A percentile compares a stretch with the other conserved stretches of the same genome.
These are phyloP conservation scores for Cladosporium colombiae DNA, from an alignment of 2,329 filamentous ascomycete species.

Conservation along the genomic window DNA sequence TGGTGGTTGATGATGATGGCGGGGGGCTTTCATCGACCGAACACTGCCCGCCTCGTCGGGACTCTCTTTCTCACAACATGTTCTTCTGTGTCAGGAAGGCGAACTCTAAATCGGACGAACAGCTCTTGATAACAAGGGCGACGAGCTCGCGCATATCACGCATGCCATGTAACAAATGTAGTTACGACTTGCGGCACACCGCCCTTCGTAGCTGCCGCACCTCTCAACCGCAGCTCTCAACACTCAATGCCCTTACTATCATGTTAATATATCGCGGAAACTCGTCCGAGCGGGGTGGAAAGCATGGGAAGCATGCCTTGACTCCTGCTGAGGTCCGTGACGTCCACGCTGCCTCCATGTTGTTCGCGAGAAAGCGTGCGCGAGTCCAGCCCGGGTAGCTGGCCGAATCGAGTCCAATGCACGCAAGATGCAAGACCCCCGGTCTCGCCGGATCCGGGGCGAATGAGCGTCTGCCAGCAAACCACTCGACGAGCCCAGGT, in stretches of 20 bases:
- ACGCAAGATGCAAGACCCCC: slow-evolving; percentile 13
- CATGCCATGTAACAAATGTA: background rate
- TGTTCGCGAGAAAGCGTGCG: slow-evolving; percentile 7
- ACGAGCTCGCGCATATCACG: background rate
- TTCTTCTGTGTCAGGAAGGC: background rate
- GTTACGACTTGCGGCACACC: slow-evolving; percentile 3
- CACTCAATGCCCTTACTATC: slow-evolving; percentile 1
- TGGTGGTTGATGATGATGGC: background rate
- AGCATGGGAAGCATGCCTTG: background rate
- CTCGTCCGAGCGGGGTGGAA: background rate
- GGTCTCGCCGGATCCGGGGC: slow-evolving; percentile 26
- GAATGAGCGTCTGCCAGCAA: slow-evolving; percentile 33
- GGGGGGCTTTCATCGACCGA: background rate
- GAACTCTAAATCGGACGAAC: background rate
- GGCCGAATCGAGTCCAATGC: slow-evolving; percentile 11
- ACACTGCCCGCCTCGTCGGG: background rate
- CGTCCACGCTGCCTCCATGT: slow-evolving; percentile 1
- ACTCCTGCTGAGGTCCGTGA: slow-evolving; percentile 9
- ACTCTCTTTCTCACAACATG: background rate
- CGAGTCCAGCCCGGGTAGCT: background rate
- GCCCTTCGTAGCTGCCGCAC: background rate
- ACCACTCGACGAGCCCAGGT: slow-evolving; percentile 20
- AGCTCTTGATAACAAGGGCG: slow-evolving; percentile 3
- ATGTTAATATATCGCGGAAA: background rate
- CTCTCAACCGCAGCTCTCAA: slow-evolving; percentile 10